Percentiles rank a stretch among this genome's conserved stretches.
Conservation (phyloP, 495 filamentous ascomycete species). For the Podospora comata region DNA sequence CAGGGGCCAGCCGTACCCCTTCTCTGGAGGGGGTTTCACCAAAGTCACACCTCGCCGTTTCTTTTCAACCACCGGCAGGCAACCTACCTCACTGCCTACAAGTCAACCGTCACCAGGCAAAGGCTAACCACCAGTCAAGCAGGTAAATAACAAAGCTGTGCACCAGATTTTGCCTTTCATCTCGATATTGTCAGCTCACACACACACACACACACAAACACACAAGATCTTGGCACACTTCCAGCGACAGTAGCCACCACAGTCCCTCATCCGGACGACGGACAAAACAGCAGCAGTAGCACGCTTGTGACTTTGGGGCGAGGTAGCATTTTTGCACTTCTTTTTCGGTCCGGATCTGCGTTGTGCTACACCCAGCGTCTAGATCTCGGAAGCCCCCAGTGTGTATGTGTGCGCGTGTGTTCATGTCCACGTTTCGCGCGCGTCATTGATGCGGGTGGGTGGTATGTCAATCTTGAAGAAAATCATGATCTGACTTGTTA, state of each 20-base stretch:
- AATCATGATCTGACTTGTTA: neutral
- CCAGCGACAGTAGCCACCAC: neutral
- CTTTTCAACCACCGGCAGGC: too few relatives aligned
- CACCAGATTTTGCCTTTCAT: too few relatives aligned
- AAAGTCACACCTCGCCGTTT: too few relatives aligned
- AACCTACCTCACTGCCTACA: too few relatives aligned
- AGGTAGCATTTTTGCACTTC: neutral
- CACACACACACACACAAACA: too few relatives aligned
- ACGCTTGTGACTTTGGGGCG: neutral
- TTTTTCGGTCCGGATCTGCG: neutral
- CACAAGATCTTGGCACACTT: too few relatives aligned
- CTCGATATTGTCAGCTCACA: too few relatives aligned
- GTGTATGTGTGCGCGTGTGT: neutral
- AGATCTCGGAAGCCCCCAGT: neutral
- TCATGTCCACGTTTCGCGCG: neutral
- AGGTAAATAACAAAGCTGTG: too few relatives aligned
- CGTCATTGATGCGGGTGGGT: neutral
- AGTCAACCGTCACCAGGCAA: too few relatives aligned
- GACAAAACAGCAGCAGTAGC: neutral
- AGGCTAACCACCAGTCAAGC: too few relatives aligned
- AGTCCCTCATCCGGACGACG: neutral
- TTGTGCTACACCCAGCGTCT: neutral
- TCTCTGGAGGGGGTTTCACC: too few relatives aligned
- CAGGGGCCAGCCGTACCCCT: too few relatives aligned
- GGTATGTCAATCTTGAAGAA: neutral